These are phyloP conservation scores for Schizonepeta tenuifolia DNA, from an alignment of 257 asterid genomes.

Conservation along the genomic window DNA sequence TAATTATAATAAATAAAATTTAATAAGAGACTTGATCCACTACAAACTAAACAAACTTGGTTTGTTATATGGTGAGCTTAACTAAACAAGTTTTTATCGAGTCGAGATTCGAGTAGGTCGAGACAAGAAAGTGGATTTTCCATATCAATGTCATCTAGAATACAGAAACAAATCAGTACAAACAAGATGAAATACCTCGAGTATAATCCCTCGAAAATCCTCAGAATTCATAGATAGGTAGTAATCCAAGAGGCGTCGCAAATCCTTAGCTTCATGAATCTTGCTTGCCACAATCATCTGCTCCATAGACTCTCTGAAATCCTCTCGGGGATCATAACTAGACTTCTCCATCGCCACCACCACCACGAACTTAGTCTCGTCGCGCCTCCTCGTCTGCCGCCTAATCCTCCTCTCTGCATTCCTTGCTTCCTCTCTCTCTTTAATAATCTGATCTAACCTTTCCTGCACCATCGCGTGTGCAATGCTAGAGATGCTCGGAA, in stretches of 20 bases:
- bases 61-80: too few species aligned
- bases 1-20: too few species aligned
- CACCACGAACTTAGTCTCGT: constrained; percentile 59
- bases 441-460: constrained; percentile 74
- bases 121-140: not conserved
- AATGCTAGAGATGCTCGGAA: constrained; percentile 61
- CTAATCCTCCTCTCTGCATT: constrained; percentile 25
- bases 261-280: constrained; percentile 61
- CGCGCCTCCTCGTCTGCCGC: constrained; percentile 31
- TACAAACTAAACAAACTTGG: too few species aligned
- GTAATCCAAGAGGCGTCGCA: constrained; percentile 64
- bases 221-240: constrained; percentile 74
- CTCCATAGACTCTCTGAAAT: constrained; percentile 73
- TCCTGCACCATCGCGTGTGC: constrained; percentile 93
- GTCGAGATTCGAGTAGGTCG: not conserved
- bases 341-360: constrained; percentile 84
- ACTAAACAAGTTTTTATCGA: too few species aligned
- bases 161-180: constrained; percentile 61
- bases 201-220: constrained; percentile 61
- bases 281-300: constrained; percentile 61
- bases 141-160: constrained; percentile 32
- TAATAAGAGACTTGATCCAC: too few species aligned
- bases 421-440: constrained; percentile 50
- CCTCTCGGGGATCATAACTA: constrained; percentile 72
- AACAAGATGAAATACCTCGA: constrained; percentile 79